Evolutionary conservation across 2,329 filamentous ascomycete species (phyloP).

Genomic region (Neodidymelliopsis sp.): DNA sequence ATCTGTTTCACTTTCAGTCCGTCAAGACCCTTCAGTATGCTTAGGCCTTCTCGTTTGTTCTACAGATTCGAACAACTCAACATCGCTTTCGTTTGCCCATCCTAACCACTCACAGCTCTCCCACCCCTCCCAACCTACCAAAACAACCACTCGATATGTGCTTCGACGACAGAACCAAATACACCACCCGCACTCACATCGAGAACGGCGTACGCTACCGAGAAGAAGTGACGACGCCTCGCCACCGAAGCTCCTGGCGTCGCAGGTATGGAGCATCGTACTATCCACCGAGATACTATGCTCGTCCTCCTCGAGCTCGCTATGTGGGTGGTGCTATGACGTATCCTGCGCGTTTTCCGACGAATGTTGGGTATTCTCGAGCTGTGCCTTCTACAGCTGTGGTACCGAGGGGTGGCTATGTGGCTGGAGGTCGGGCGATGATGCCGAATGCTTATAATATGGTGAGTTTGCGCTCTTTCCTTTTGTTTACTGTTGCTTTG

Average conservation of each 20-base stretch:
- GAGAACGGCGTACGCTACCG: slow-evolving; percentile 22
- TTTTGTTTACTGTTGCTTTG: slow-evolving; percentile 14
- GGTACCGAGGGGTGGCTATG: slow-evolving; percentile 18
- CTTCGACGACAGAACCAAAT: slow-evolving; percentile 30
- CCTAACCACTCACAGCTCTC: neutral
- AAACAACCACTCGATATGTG: slow-evolving; percentile 26
- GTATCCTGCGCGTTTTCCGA: slow-evolving; percentile 17
- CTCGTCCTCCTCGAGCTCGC: slow-evolving; percentile 21
- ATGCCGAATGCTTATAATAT: slow-evolving; percentile 30
- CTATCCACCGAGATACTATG: slow-evolving; percentile 40
- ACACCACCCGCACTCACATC: slow-evolving; percentile 25
- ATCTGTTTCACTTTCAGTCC: no score
- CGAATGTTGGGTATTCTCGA: slow-evolving; percentile 13
- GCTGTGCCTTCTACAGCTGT: slow-evolving; percentile 3
- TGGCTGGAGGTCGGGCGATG: slow-evolving; percentile 22
- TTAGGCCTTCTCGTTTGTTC: no score
- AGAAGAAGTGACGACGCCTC: slow-evolving; percentile 13
- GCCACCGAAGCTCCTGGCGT: slow-evolving; percentile 26
- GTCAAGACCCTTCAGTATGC: no score
- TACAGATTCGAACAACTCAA: no score
- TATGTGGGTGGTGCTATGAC: slow-evolving; percentile 11
- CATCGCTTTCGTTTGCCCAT: no score
- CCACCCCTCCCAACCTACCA: neutral
- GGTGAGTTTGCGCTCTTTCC: slow-evolving; percentile 34
- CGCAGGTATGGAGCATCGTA: slow-evolving; percentile 34